These are phyloP conservation scores for Colletotrichum higginsianum DNA, from an alignment of 2,329 filamentous ascomycete species.

Conservation along the genomic window DNA sequence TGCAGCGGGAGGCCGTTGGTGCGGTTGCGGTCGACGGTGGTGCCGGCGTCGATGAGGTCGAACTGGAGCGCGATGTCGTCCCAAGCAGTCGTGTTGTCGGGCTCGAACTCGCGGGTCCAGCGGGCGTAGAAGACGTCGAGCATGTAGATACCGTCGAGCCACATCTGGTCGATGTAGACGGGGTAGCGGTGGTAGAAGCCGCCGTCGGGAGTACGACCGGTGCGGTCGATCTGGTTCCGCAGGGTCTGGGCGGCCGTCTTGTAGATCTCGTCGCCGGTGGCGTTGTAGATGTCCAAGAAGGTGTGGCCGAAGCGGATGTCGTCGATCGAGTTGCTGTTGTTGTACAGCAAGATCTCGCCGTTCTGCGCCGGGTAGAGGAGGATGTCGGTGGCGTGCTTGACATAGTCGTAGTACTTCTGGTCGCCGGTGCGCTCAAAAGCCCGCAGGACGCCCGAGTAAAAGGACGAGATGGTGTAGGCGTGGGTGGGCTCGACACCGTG, in stretches of 20 bases:
- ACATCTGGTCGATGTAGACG: conserved; percentile 46
- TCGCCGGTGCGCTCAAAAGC: conserved; percentile 45
- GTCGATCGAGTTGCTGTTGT: conserved; percentile 43
- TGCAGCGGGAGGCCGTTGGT: conserved; percentile 62
- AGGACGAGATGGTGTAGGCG: conserved; percentile 48
- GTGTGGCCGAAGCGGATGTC: conserved; percentile 43
- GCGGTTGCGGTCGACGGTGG: conserved; percentile 53
- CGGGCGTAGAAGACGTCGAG: conserved; percentile 53
- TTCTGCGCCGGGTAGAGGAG: conserved; percentile 45
- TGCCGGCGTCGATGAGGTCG: conserved; percentile 55
- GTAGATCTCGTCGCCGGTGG: conserved; percentile 40
- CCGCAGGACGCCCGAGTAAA: conserved; percentile 46
- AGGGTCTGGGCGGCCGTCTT: conserved; percentile 36
- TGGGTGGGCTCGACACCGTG: conserved; percentile 47
- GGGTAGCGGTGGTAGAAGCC: conserved; percentile 46
- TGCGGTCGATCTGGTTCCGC: conserved; percentile 39
- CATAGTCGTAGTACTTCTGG: conserved; percentile 46
- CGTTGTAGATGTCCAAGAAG: conserved; percentile 36
- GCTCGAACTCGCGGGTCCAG: conserved; percentile 48
- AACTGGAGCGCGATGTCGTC: conserved; percentile 61
- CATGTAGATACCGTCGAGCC: conserved; percentile 64
- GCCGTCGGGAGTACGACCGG: conserved; percentile 32
- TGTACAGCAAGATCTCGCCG: conserved; percentile 41
- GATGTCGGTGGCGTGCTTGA: conserved; percentile 46
- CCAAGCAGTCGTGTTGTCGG: conserved; percentile 52